Conservation (phyloP, 257 asterid species). For the Cinchona pubescens region DNA sequence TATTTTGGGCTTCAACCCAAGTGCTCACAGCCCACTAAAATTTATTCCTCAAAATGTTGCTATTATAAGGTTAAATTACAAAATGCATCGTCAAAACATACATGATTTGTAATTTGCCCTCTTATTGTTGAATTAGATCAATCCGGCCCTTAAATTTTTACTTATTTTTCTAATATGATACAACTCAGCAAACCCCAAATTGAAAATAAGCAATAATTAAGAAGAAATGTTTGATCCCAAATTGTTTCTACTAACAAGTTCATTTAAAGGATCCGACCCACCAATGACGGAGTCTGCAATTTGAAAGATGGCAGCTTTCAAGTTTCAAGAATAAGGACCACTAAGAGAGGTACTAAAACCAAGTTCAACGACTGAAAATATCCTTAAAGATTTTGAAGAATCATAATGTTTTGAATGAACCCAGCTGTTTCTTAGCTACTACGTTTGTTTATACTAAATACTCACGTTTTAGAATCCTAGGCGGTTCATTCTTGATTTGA, state of each 20-base stretch:
- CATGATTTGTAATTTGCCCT: no score
- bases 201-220: no score
- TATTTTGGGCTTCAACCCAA: conserved; percentile 13
- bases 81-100: neutral
- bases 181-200: no score
- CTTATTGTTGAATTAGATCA: no score
- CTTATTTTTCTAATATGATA: no score
- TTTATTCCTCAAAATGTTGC: no score
- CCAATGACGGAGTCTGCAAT: neutral
- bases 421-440: conserved; percentile 1
- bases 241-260: neutral
- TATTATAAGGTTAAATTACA: neutral
- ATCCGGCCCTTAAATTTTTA: no score
- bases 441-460: neutral
- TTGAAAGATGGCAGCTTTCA: neutral
- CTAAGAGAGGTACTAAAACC: neutral
- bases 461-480: neutral
- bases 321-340: conserved; percentile 7
- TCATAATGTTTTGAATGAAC: neutral
- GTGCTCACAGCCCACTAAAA: neutral
- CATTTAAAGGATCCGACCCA: neutral
- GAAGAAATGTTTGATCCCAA: neutral
- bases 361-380: neutral
- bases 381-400: neutral
- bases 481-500: no score